Evolutionary conservation across 139 green algal genomes (phyloP), one percentile per base, ranked within the genome.

Genomic region (Coccomyxa sp.): DNA sequence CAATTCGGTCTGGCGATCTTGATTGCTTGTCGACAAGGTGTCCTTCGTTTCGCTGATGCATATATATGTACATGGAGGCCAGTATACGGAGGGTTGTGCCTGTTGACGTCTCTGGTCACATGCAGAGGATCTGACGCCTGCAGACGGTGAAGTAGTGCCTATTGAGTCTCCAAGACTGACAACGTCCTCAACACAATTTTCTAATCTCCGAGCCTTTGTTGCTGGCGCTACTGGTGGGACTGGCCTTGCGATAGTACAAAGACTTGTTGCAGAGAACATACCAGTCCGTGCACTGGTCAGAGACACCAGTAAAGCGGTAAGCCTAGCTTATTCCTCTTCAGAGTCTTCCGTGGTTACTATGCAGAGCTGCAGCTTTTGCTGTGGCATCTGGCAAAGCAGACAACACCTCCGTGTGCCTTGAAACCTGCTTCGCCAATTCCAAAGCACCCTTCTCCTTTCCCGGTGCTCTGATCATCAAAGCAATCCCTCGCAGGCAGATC

Each of bases 141-240:
- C 63, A 71, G 63, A 71, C 21, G 63, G 63, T 28, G 63, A 71
- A 25, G 63, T 71, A 28, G 63, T 71, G 63, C 63, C 63, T 21
- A 21, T 71, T 25, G 38, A 51, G 38, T 51, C 38, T 51, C 38
- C 38, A 51, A 51, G 38, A 51, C 38, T 51, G 38, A 51, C 38
- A 51, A 71, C 18, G 21, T 71, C 63, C 63, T 71, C 63, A 28
- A 9, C 21, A 25, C 63, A 71, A 25, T 25, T 28, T 21, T 71
- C 63, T 11, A 25, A 76, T 0, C 76, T 89, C 27, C 89, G 87
- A 13, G 91, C 89, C 38, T 58, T 94, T 25, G 91, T 94, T 11
- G 86, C 88, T 21, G 91, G 91, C 15, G 91, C 91, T 10, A 94
- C 89, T 45, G 91, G 91, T 17, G 91, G 90, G 67, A 83, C 89